Conservation (phyloP, 2,329 filamentous ascomycete species). For the Exophiala oligosperma region DNA sequence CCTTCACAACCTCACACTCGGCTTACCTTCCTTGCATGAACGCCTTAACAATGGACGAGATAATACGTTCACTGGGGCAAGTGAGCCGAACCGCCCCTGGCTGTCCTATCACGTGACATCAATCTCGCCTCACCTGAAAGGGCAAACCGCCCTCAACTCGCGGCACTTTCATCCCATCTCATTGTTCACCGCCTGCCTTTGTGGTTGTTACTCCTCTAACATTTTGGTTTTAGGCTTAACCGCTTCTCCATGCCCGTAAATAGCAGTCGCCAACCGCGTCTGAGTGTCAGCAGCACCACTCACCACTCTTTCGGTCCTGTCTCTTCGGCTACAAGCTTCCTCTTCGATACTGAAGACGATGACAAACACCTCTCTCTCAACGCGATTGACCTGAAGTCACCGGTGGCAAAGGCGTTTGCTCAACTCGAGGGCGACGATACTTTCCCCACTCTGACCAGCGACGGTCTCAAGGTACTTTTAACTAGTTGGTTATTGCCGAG, state of each 20-base stretch:
- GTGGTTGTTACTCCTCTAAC: conserved; percentile 17
- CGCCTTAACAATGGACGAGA: no score
- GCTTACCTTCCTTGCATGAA: neutral
- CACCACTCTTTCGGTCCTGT: conserved; percentile 61
- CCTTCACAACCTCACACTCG: neutral
- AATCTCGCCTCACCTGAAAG: neutral
- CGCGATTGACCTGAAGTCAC: conserved; percentile 45
- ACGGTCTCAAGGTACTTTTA: conserved; percentile 40
- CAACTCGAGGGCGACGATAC: conserved; percentile 75
- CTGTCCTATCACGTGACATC: conserved; percentile 1
- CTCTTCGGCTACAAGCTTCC: conserved; percentile 67
- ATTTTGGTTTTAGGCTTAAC: conserved; percentile 62
- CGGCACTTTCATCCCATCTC: neutral
- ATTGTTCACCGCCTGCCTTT: neutral
- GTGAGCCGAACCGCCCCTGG: neutral
- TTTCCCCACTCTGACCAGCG: conserved; percentile 71
- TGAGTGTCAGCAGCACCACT: conserved; percentile 15
- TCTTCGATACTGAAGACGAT: conserved; percentile 76
- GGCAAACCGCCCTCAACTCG: conserved; percentile 3
- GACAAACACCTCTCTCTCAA: conserved; percentile 53
- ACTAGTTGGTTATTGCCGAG: neutral
- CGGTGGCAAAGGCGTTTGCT: conserved; percentile 68
- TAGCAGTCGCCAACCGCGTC: conserved; percentile 40
- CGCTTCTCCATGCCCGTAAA: conserved; percentile 91
- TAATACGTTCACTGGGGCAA: neutral